phyloP scores from a whole-genome alignment of 441 rosid species.

The Populus hybrid region DNA sequence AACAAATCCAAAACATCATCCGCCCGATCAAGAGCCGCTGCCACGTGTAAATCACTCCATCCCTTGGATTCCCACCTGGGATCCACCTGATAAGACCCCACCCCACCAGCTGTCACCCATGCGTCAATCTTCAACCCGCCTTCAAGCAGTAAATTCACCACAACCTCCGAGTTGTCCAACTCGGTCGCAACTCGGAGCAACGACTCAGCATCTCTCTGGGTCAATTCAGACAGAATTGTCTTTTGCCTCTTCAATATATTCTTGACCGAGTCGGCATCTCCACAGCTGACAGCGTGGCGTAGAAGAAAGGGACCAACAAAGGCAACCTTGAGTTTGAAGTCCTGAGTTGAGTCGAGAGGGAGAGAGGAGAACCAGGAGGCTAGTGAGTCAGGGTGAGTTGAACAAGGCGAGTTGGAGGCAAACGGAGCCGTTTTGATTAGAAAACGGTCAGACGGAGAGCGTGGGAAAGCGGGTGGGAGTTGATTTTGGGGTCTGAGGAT shows the following conservation, averaged over 20 bases:
- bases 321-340: constrained; percentile 50
- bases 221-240: constrained; percentile 28
- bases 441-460: constrained; percentile 56
- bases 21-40: constrained; percentile 26
- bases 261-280: constrained; percentile 36
- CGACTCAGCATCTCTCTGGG: constrained; percentile 30
- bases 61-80: constrained; percentile 27
- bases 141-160: constrained; percentile 40
- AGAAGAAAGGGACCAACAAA: constrained; percentile 52
- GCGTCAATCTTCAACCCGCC: constrained; percentile 34
- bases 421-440: constrained; percentile 37
- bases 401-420: not conserved
- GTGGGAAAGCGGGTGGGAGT: constrained; percentile 47
- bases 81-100: not conserved
- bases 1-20: constrained; percentile 25
- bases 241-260: constrained; percentile 43
- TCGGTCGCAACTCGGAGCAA: constrained; percentile 39
- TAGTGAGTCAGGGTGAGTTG: constrained; percentile 12
- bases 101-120: not conserved
- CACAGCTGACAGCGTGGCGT: constrained; percentile 38
- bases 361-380: constrained; percentile 28
- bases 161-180: constrained; percentile 31
- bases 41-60: constrained; percentile 42
- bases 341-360: constrained; percentile 28
- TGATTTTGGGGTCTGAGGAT: constrained; percentile 52